Evolutionary conservation across 139 green algal genomes (phyloP).

Genomic region (Chlamydomonas incerta): DNA sequence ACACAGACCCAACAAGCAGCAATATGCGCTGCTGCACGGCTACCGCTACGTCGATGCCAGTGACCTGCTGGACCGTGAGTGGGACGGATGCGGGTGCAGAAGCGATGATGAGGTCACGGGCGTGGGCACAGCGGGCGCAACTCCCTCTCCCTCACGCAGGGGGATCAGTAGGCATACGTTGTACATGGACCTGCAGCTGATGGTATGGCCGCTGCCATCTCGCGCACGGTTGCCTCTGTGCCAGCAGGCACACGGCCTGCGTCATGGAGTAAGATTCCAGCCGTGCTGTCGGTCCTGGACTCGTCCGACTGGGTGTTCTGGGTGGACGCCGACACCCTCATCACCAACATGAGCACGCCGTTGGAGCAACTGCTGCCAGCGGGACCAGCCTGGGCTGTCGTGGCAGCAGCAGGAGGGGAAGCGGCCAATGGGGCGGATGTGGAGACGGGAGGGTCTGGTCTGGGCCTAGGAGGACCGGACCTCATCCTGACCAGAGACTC

Average conservation of each 20-base stretch:
- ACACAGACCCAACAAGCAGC: slow-evolving; percentile 36
- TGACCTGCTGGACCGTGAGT: slow-evolving; percentile 27
- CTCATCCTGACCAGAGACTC: slow-evolving; percentile 1
- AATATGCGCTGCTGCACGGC: slow-evolving; percentile 35
- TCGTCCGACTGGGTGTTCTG: slow-evolving; percentile 62
- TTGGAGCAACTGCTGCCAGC: slow-evolving; percentile 9
- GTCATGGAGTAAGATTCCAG: slow-evolving; percentile 64
- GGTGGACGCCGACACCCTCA: slow-evolving; percentile 61
- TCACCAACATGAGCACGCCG: slow-evolving; percentile 36
- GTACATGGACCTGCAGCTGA: background rate
- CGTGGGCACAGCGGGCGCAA: no score
- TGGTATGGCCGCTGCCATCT: background rate
- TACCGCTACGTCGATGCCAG: slow-evolving; percentile 47
- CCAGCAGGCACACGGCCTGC: slow-evolving; percentile 40
- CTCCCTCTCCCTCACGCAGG: no score
- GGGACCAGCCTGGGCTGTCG: no score
- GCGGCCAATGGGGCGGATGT: background rate
- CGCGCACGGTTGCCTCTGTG: no score
- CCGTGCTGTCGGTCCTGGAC: slow-evolving; percentile 46
- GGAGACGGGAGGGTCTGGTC: no score
- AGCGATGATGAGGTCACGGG: no score
- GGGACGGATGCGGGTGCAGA: no score
- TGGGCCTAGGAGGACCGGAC: background rate
- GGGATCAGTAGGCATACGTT: no score
- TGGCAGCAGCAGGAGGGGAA: background rate